Base-by-base conservation (phyloP, 78 protist species). In the Dictyostelium capitatum region DNA sequence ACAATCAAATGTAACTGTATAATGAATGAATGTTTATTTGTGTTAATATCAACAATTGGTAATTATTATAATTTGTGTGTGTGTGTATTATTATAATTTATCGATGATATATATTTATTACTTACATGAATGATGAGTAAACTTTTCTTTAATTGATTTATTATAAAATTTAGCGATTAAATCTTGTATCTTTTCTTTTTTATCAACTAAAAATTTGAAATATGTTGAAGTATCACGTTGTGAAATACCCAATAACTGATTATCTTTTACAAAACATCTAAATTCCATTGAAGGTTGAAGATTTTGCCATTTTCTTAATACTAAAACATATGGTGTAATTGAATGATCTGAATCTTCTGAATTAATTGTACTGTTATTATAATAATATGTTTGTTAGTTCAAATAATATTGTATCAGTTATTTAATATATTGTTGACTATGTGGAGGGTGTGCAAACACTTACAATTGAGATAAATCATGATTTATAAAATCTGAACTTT, bases 391-490 rank as follows among this genome's bases (percentile, higher is more conserved):
- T 28, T 15, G 12, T 23, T 75, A 7, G 11, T 75, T 28, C 20
- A 6, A 11, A 48, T 46, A 3, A 78, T 78, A n/a, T n/a, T n/a
- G n/a, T n/a, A n/a, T n/a, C n/a, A n/a, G 37, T n/a, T 57, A 70
- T 8, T 70, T 70, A 70, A 9, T 23, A 43, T 30, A 9, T 23
- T 48, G 5, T 74, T 74, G 54, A 46, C 46, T 67, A 28, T 25
- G 4, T 32, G 10, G 9, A 67, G 10, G 4, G 41, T n/a, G n/a
- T n/a, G n/a, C n/a, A n/a, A n/a, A n/a, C n/a, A n/a, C 48, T 59
- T 87, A 89, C 91, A 87, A 70, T 57, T 81, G 94, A 28, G 51
- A 37, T 47, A 95, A 82, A 62, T 95, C 95, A 79, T 82, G 94
- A 43, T 70, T 64, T 11, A 95, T 72, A 37, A 80, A 83, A 59